phyloP scores from a whole-genome alignment of 2,329 filamentous ascomycete species.

The Nigrospora sphaerica region DNA sequence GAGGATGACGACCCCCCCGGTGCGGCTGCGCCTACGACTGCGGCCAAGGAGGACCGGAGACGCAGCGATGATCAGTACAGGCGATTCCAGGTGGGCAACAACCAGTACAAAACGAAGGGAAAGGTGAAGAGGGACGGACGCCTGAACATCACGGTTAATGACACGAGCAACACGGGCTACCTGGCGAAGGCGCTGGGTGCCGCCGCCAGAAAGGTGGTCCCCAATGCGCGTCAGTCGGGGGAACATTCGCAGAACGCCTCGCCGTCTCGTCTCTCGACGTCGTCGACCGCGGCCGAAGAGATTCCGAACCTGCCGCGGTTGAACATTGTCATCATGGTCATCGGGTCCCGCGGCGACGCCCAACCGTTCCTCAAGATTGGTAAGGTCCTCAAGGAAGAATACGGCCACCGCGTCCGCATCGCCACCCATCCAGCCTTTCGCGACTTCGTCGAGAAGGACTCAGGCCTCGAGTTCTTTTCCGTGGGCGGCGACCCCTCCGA shows the following conservation, averaged over 20 bases:
- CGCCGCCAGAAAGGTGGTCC: slow-evolving; percentile 50
- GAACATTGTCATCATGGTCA: slow-evolving; percentile 80
- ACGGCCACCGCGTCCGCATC: slow-evolving; percentile 69
- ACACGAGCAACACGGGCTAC: slow-evolving; percentile 63
- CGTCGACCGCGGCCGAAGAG: slow-evolving; percentile 22
- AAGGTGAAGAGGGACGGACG: slow-evolving; percentile 63
- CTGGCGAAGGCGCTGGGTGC: slow-evolving; percentile 66
- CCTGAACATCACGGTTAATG: slow-evolving; percentile 64
- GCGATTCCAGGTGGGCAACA: slow-evolving; percentile 54
- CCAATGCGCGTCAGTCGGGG: slow-evolving; percentile 21
- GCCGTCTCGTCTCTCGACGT: slow-evolving; percentile 19
- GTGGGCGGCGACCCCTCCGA: slow-evolving; percentile 74
- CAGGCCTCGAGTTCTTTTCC: slow-evolving; percentile 71
- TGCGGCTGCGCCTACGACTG: slow-evolving; percentile 1
- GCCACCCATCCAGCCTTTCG: slow-evolving; percentile 74
- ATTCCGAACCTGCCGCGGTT: slow-evolving; percentile 39
- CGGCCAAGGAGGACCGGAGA: slow-evolving; percentile 5
- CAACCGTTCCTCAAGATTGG: slow-evolving; percentile 75
- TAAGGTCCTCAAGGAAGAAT: slow-evolving; percentile 61
- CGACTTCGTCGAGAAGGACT: slow-evolving; percentile 67
- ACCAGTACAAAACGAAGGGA: slow-evolving; percentile 58
- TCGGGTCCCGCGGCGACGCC: slow-evolving; percentile 72
- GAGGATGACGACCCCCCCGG: slow-evolving; percentile 9
- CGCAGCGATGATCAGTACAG: slow-evolving; percentile 30
- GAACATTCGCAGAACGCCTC: slow-evolving; percentile 8